A percentile compares a stretch with the other conserved stretches of the same genome.
These are phyloP conservation scores for Ballota nigra DNA, from an alignment of 257 asterid species.

Conservation along the genomic window DNA sequence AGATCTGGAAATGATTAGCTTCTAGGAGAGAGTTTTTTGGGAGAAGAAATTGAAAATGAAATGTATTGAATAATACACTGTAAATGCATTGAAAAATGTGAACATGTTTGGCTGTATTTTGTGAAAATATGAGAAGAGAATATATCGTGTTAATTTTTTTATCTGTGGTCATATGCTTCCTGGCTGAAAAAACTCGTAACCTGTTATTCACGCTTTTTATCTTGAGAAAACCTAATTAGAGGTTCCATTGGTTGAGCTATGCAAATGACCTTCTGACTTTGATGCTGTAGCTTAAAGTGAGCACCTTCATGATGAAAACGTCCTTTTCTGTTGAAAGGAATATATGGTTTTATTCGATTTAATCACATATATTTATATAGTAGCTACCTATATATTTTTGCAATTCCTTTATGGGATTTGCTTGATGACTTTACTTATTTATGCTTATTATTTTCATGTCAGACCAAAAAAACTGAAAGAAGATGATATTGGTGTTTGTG, in stretches of 20 bases:
- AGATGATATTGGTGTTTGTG: conserved; percentile 81
- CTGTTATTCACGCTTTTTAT: not conserved
- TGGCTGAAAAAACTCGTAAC: not conserved
- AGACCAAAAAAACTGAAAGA: conserved; percentile 66
- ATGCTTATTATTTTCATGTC: not conserved
- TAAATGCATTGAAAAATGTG: not conserved
- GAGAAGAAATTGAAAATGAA: not conserved
- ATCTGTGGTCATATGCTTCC: not conserved
- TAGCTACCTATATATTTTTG: not conserved
- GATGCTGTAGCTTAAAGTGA: not conserved
- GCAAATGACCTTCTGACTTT: not conserved
- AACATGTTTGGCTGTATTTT: not conserved
- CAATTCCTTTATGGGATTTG: conserved; percentile 13
- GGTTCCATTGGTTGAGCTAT: not conserved
- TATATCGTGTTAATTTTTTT: not conserved
- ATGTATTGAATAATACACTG: not conserved
- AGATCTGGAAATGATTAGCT: conserved; percentile 7
- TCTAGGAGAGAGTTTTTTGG: not conserved
- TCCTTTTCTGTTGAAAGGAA: not conserved
- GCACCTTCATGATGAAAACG: not conserved
- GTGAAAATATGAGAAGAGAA: not conserved
- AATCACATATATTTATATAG: not conserved
- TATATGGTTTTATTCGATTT: not conserved
- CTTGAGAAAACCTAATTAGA: not conserved
- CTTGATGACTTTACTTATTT: not conserved